phyloP scores from a whole-genome alignment of 1,284 basidiomycete species.

The Sanghuangporus weigelae region DNA sequence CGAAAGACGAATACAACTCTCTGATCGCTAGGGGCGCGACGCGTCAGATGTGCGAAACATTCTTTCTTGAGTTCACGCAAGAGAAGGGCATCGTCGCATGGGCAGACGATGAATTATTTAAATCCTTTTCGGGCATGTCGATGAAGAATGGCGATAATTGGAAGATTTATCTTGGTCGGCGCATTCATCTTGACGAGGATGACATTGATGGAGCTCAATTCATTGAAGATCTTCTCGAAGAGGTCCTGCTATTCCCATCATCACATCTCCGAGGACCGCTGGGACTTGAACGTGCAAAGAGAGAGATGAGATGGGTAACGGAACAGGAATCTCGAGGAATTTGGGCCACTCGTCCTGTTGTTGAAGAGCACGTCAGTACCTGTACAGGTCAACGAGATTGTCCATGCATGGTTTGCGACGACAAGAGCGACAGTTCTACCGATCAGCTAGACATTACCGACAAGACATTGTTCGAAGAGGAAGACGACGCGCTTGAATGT shows the following conservation, averaged over 20 bases:
- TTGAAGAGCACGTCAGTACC: no score
- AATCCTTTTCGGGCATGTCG: slow-evolving; percentile 26
- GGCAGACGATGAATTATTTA: slow-evolving; percentile 28
- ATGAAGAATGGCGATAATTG: slow-evolving; percentile 30
- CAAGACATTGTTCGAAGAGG: neutral
- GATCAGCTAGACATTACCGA: neutral
- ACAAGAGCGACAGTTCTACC: neutral
- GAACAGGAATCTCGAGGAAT: no score
- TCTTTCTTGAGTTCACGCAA: slow-evolving; percentile 25
- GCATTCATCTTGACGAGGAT: slow-evolving; percentile 28
- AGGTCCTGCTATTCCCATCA: slow-evolving; percentile 26
- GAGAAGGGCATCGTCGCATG: slow-evolving; percentile 30
- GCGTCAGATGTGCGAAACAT: slow-evolving; percentile 31
- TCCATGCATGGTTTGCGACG: no score
- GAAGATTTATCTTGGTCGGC: slow-evolving; percentile 32
- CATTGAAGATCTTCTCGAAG: slow-evolving; percentile 31
- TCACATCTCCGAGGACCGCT: neutral
- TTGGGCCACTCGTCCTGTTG: no score
- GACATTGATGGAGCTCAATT: slow-evolving; percentile 32
- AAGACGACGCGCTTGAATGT: neutral
- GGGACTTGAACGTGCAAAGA: neutral
- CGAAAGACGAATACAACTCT: slow-evolving; percentile 22
- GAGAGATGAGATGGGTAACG: slow-evolving; percentile 6
- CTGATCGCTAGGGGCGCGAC: slow-evolving; percentile 31
- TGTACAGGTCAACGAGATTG: no score